A percentile compares a stretch with the other conserved stretches of the same genome.
Conservation (phyloP, 208 protist genomes). For the Entamoeba nuttalli region DNA sequence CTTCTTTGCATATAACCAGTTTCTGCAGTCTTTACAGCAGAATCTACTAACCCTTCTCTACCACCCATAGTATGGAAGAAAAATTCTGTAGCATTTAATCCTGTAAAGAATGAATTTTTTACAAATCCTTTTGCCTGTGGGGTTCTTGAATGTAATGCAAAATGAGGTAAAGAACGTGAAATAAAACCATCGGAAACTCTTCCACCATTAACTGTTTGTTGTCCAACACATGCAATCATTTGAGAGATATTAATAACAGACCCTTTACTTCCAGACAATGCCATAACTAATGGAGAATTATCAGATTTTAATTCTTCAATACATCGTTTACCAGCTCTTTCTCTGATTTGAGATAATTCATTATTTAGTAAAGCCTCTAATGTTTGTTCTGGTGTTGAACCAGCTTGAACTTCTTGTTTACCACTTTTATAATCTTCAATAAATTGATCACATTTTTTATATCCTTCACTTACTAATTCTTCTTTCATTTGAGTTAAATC, state of each 20-base stretch:
- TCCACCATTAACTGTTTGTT: constrained; percentile 87
- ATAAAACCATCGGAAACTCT: constrained; percentile 91
- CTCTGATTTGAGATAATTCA: constrained; percentile 82
- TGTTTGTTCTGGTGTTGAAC: constrained; percentile 73
- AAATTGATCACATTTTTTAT: constrained; percentile 62
- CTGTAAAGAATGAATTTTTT: constrained; percentile 87
- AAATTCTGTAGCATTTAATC: constrained; percentile 88
- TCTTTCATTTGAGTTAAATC: constrained; percentile 65
- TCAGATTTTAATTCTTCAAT: constrained; percentile 66
- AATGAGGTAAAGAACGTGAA: constrained; percentile 90
- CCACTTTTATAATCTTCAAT: constrained; percentile 74
- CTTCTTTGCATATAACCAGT: constrained; percentile 98
- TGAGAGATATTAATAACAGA: constrained; percentile 97
- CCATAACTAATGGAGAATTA: constrained; percentile 97
- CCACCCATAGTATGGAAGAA: constrained; percentile 97
- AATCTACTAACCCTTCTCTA: constrained; percentile 80
- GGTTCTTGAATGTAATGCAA: constrained; percentile 61
- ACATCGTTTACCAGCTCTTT: constrained; percentile 78
- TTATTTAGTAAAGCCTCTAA: constrained; percentile 76
- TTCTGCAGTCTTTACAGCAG: constrained; percentile 97
- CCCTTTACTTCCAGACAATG: constrained; percentile 81
- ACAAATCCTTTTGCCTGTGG: constrained; percentile 71
- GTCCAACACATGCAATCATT: constrained; percentile 90
- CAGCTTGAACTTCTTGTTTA: constrained; percentile 66
- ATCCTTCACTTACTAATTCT: constrained; percentile 67